Base-by-base conservation (phyloP, 2,329 filamentous ascomycete genomes). In the Phaeosphaeriaceae sp. region DNA sequence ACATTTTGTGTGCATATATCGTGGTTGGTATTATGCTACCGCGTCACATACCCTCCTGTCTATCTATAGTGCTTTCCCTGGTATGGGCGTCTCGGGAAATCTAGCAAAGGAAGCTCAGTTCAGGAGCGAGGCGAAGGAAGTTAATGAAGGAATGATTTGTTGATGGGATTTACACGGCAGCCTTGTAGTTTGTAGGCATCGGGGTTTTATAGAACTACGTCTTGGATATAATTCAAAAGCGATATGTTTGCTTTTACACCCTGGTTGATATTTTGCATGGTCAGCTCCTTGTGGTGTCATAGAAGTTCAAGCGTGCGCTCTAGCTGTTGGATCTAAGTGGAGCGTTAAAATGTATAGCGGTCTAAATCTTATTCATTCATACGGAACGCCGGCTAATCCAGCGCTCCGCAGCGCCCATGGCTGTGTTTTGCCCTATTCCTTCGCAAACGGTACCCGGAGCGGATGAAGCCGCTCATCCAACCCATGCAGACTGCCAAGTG, bases 371-470 rank as follows among this genome's bases (percentile, higher is more conserved):
- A 50, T 59, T 62, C 60, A 57, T 62, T 66, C 58, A 52, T 37
- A 60, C 44, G 57, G 59, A 55, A 59, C 61, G 61, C 67, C 61
- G 58, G 68, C 68, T 71, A 71, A 32, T 64, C 68, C 62, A 56
- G 64, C 66, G 60, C 51, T 56, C 53, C 60, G 54, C 45, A 49
- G 58, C 52, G 52, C 51, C 54, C 49, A 52, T 62, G 58, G 23
- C 4, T 8, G 41, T 57, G 42, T 61, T 49, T 56, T 54, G 46
- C 44, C 41, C 52, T 53, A 43, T 64, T 64, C 23, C 11, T 63
- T 64, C 56, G 54, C 61, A 64, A 62, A 60, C 47, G 61, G 67
- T 64, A 58, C 58, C 55, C 57, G 46, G 58, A 58, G 50, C 58
- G 55, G 56, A 50, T 66, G 48, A 56, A 59, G 46, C 46, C 49